Percentiles rank a stretch among this genome's conserved stretches.
Conservation (phyloP, 441 rosid species). For the Mallotus repandus region DNA sequence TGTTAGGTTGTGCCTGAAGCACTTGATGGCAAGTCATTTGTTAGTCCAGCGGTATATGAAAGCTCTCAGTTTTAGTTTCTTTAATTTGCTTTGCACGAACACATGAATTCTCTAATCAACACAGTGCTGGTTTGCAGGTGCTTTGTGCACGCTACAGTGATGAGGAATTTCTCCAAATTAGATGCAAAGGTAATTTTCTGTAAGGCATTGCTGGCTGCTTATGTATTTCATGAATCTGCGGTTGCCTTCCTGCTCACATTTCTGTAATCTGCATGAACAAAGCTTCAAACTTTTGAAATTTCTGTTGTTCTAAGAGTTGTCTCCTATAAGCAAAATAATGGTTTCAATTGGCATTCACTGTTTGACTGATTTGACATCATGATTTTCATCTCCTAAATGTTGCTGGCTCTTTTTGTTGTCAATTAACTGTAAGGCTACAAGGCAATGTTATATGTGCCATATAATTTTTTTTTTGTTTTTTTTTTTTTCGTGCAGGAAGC, state of each 20-base stretch:
- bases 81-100: constrained; percentile 1
- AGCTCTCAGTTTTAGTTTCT: background rate
- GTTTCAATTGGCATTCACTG: no score
- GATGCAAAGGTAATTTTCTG: constrained; percentile 65
- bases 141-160: constrained; percentile 83
- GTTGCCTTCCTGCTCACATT: background rate
- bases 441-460: background rate
- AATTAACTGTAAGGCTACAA: background rate
- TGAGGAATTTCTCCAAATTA: constrained; percentile 67
- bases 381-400: background rate
- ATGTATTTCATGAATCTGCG: background rate
- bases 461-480: background rate
- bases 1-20: constrained; percentile 67
- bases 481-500: constrained; percentile 51
- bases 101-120: constrained; percentile 1
- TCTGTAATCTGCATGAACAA: constrained; percentile 4
- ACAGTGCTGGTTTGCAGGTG: constrained; percentile 48
- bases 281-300: background rate
- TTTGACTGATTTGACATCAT: background rate
- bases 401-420: background rate
- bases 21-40: constrained; percentile 63
- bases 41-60: constrained; percentile 52
- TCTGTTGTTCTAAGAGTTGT: background rate
- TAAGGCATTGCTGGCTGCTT: background rate
- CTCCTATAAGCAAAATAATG: no score